Evolutionary conservation across 2,329 filamentous ascomycete genomes (phyloP).

Genomic region (Botrytis hyacinthi): DNA sequence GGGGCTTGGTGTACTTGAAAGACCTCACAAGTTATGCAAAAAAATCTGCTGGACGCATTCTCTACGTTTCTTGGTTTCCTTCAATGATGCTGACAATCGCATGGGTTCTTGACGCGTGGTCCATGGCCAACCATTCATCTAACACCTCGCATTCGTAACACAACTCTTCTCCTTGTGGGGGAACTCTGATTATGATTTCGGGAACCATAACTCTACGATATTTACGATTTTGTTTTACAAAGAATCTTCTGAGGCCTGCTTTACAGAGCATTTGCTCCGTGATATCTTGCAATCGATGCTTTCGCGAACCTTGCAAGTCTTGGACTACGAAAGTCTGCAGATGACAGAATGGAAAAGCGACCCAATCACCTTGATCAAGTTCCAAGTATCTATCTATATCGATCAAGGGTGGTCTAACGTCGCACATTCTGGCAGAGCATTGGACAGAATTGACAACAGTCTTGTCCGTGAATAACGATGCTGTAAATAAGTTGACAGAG

Average conservation of each 20-base stretch:
- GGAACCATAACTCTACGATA: neutral
- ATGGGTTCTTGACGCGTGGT: neutral
- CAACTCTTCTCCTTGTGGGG: neutral
- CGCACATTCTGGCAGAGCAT: conserved; percentile 1
- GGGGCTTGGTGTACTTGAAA: neutral
- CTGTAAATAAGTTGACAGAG: neutral
- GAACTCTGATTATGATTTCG: neutral
- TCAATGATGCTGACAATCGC: neutral
- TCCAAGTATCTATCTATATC: neutral
- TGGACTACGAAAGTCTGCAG: neutral
- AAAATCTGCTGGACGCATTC: neutral
- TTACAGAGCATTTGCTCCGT: neutral
- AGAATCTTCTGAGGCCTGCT: neutral
- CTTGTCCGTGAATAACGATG: neutral
- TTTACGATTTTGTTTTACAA: neutral
- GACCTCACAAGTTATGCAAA: neutral
- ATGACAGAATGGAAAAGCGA: neutral
- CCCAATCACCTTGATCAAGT: accelerated
- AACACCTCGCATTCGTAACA: neutral
- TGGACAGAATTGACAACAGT: neutral
- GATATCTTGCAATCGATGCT: conserved; percentile 3
- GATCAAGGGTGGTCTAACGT: neutral
- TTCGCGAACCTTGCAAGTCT: conserved; percentile 3
- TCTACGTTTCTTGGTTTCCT: neutral
- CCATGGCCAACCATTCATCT: neutral